Evolutionary conservation across 768 basidiomycete genomes (phyloP), one percentile per base, ranked within the genome.

Genomic region (Hydnomerulius pinastri): DNA sequence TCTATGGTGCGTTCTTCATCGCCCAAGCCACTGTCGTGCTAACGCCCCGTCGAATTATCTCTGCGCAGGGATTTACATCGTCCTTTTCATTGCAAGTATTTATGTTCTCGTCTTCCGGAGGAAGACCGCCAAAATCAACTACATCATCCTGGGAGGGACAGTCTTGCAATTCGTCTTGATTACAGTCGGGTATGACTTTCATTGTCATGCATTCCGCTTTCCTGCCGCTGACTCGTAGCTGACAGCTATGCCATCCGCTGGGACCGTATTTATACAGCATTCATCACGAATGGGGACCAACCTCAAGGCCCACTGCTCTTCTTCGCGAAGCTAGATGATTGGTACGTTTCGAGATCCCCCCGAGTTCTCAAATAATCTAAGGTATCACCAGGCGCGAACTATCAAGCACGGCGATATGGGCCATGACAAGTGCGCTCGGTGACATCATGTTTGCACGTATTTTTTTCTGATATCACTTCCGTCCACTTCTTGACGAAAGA

Each of bases 151-250:
- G 2, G 12, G 30, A 2, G 51, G 46, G n/a, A 52, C 51, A 3
- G 2, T 51, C 30, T 36, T 48, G 39, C 51, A 52, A 28, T 52
- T 52, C n/a, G 9, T 48, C 42, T 36, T 52, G 39, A 52, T 52
- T 17, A 48, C 51, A 13, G 20, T 41, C 33, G 47, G 51, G 51
- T n/a, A n/a, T n/a, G n/a, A n/a, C n/a, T n/a, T n/a, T n/a, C n/a
- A n/a, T 52, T 28, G 30, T 30, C 12, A 37, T 20, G 8, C 25
- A 10, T 15, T 32, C 24, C 13, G 5, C 21, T 13, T 11, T 13
- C n/a, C n/a, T 24, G 35, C 23, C 38, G 13, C 24, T 37, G 25
- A 38, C 11, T 21, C 37, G 17, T n/a, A n/a, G 24, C 25, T 28
- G 20, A 13, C 15, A 52, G 51, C 38, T 48, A 48, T 11, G 50